These are phyloP conservation scores for Epithele typhae DNA, from an alignment of 768 basidiomycete species.

Conservation along the genomic window DNA sequence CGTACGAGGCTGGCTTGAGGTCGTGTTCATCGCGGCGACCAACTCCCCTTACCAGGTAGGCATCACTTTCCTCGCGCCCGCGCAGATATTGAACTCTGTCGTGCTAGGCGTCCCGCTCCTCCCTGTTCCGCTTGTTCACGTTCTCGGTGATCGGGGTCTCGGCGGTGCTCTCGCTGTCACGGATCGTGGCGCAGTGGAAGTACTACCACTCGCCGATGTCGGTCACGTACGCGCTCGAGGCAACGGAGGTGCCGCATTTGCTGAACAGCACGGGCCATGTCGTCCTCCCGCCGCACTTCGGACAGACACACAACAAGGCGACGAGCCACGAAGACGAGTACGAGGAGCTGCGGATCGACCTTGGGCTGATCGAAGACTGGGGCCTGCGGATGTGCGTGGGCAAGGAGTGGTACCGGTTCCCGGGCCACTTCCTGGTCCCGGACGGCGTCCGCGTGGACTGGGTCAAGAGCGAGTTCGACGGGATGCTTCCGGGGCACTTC, in stretches of 20 bases:
- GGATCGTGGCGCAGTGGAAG: conserved; percentile 75
- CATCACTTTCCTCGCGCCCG: conserved; percentile 1
- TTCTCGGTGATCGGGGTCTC: conserved; percentile 63
- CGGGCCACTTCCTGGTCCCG: conserved; percentile 85
- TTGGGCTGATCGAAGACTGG: conserved; percentile 63
- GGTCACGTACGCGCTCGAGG: conserved; percentile 66
- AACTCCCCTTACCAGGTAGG: conserved; percentile 83
- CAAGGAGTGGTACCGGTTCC: conserved; percentile 97
- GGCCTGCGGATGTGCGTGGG: conserved; percentile 79
- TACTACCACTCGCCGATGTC: conserved; percentile 92
- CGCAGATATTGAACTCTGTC: conserved; percentile 4
- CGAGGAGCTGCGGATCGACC: conserved; percentile 51
- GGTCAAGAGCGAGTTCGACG: conserved; percentile 88
- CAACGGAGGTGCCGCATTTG: conserved; percentile 73
- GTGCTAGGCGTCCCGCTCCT: conserved; percentile 67
- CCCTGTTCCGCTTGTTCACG: conserved; percentile 75
- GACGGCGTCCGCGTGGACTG: conserved; percentile 80
- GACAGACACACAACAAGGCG: background rate
- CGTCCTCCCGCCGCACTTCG: conserved; percentile 37
- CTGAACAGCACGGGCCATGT: conserved; percentile 70
- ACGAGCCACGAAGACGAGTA: conserved; percentile 26
- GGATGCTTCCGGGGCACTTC: conserved; percentile 86
- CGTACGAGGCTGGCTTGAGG: conserved; percentile 83
- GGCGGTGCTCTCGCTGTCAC: conserved; percentile 67
- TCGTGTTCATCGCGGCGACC: conserved; percentile 65